Base-by-base conservation (phyloP, 2,329 filamentous ascomycete genomes). In the Microsporum audouinii region DNA sequence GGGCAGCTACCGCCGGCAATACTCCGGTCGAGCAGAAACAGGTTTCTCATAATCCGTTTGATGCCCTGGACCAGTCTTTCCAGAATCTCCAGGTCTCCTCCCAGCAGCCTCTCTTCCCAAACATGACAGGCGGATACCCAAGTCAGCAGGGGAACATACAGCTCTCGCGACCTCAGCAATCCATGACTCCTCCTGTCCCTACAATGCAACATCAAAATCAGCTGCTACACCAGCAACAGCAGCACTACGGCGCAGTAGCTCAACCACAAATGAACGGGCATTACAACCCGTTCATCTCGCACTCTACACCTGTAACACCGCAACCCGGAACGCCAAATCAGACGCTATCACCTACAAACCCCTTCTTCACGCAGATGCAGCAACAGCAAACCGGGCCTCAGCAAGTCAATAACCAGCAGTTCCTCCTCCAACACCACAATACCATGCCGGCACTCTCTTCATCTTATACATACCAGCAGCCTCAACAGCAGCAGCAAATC, bases 71-170 rank as follows among this genome's bases (percentile, higher is more conserved):
- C 64, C 83, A 88, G 67, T 84, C 88, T 0, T 88, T 96, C 68
- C 86, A 91, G 69, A 84, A 83, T 64, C 80, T 96, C 73, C 85
- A 88, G 41, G 76, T 95, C 1, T 84, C 83, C 7, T 84, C 49
- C 29, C 84, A 84, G 17, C 17, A 23, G 66, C 83, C 83, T 41
- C 77, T 91, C 34, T 91, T 91, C 70, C 87, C 88, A 5, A 84
- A 91, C 68, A 85, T 86, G 60, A 91, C 88, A 0, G 88, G 88
- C 60, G 88, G 78, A 61, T 80, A 79, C 66, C 73, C 76, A 5
- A 72, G 68, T 58, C 74, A 76, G 60, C 75, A 76, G 61, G 69
- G n/a, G 6, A 29, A 45, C 27, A n/a, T 59, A 10, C 57, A 59
- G 41, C 71, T 73, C 55, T 74, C 77, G 60, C 67, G 70, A 36